A percentile compares a stretch with the other conserved stretches of the same genome.
phyloP scores from a whole-genome alignment of 345 rosid genomes.

The Conringia planisiliqua region DNA sequence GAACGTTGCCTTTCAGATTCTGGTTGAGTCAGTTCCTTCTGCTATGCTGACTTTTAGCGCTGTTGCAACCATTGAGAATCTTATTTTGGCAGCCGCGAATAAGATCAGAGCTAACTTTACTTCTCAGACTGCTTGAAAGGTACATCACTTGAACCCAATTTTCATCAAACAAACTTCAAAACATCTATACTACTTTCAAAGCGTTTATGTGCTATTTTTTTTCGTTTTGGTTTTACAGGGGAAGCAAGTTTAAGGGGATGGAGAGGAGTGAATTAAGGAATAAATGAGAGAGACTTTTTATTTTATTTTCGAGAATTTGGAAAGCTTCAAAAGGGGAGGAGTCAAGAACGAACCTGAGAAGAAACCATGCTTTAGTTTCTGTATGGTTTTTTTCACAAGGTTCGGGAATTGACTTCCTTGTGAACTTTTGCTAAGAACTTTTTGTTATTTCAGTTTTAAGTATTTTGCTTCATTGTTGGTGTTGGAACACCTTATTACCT shows the following conservation, averaged over 20 bases:
- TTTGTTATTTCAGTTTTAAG: not conserved
- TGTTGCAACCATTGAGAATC: conserved; percentile 74
- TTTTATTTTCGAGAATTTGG: not conserved
- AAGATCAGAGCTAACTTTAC: conserved; percentile 58
- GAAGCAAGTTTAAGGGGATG: conserved; percentile 30
- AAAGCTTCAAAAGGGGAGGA: conserved; percentile 43
- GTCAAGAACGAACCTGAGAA: conserved; percentile 78
- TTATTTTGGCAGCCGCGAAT: conserved; percentile 65
- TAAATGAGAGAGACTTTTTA: not conserved
- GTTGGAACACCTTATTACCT: conserved; percentile 8
- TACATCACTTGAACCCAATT: not conserved
- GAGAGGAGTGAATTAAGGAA: not conserved
- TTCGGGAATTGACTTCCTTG: conserved; percentile 80
- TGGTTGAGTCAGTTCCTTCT: conserved; percentile 57
- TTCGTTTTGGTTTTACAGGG: conserved; percentile 15
- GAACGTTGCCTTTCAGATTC: conserved; percentile 73
- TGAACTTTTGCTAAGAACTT: not conserved
- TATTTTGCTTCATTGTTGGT: not conserved
- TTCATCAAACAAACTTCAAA: not conserved
- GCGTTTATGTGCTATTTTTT: not conserved
- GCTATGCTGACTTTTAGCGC: conserved; percentile 68
- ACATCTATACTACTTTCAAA: not conserved
- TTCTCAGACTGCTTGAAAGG: conserved; percentile 38
- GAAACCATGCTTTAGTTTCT: conserved; percentile 26
- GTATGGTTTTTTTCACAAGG: conserved; percentile 34